Base-by-base conservation (phyloP, 1,139 yeast species). In the Hyphopichia pseudoburtonii region DNA sequence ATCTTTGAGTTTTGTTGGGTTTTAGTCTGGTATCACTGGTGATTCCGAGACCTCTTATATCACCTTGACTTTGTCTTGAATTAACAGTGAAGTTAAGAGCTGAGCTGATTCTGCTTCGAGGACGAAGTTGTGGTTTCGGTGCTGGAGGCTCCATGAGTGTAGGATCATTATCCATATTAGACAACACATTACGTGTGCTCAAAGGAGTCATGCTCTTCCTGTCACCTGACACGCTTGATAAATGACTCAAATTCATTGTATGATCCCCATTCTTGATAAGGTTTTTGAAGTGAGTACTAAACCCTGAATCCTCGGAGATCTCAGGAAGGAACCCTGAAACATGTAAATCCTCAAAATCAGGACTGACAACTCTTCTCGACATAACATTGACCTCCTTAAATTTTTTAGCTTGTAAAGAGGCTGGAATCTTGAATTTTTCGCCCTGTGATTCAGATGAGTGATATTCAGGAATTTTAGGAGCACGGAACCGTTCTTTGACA, bases 251-350 rank as follows among this genome's bases (percentile, higher is more conserved):
- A 33, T 51, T 51, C 10, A 45, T 33, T n/a, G 53, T 45, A 25
- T 48, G 51, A 8, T 34, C 35, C 22, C 50, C 54, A 15, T 46
- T 50, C 24, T 49, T 51, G 32, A 62, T 46, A 36, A 61, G 54
- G 31, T 41, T 39, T 19, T 54, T 58, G 48, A 73, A 66, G 37
- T 66, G 69, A 37, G 55, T 56, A 28, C 61, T 73, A 45, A 73
- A 66, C 1, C 74, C 77, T n/a, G 77, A 71, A 44, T 70, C 76
- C 33, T 67, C 66, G 0, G 77, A 69, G 30, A 72, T 43, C 42
- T 73, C 76, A 3, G 78, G 77, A 40, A 72, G 60, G 40, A 67
- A 70, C 8, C 61, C 68, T 2, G 72, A 59, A 1, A 66, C 65
- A 27, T 69, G 54, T 26, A 67, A 52, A 36, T 68, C 72, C 28